Evolutionary conservation across 2,329 filamentous ascomycete species (phyloP).

Genomic region (Saccharata proteae): DNA sequence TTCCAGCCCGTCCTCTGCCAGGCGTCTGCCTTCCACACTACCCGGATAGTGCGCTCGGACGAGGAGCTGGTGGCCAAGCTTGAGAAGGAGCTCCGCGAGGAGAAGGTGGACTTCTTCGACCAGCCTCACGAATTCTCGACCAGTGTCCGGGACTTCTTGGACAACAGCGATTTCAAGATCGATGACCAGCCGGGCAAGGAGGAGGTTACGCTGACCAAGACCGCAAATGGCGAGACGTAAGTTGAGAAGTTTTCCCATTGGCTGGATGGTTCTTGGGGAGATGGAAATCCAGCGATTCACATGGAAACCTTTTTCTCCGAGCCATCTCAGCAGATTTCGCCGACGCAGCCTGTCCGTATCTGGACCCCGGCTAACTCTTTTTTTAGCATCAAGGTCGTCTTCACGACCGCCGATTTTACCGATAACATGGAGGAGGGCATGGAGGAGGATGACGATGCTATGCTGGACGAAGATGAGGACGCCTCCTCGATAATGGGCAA

Average conservation of each 20-base stretch:
- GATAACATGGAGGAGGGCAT: conserved; percentile 45
- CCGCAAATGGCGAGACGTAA: conserved; percentile 79
- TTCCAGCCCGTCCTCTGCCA: conserved; percentile 19
- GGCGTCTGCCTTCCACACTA: conserved; percentile 31
- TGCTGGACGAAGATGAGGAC: conserved; percentile 42
- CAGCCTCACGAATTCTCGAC: conserved; percentile 57
- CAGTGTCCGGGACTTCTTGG: conserved; percentile 76
- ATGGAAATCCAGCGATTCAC: conserved; percentile 3
- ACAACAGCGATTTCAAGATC: conserved; percentile 70
- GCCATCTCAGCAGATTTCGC: neutral
- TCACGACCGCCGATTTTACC: conserved; percentile 64
- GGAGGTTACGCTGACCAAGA: conserved; percentile 73
- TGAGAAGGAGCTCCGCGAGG: conserved; percentile 57
- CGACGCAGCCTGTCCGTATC: neutral
- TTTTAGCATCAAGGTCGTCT: conserved; percentile 62
- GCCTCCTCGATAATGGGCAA: conserved; percentile 30
- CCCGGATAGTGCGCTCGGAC: conserved; percentile 23
- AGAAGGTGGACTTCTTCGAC: conserved; percentile 22
- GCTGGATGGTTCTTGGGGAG: too few species aligned
- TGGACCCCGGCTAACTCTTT: conserved; percentile 3
- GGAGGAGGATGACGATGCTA: conserved; percentile 42
- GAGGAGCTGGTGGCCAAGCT: conserved; percentile 65
- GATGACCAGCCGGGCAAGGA: conserved; percentile 74
- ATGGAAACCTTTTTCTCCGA: conserved; percentile 1
- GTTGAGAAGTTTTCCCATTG: conserved; percentile 17